Evolutionary conservation across 768 basidiomycete species (phyloP), one percentile per base, ranked within the genome.

Genomic region (Cystofilobasidium macerans): DNA sequence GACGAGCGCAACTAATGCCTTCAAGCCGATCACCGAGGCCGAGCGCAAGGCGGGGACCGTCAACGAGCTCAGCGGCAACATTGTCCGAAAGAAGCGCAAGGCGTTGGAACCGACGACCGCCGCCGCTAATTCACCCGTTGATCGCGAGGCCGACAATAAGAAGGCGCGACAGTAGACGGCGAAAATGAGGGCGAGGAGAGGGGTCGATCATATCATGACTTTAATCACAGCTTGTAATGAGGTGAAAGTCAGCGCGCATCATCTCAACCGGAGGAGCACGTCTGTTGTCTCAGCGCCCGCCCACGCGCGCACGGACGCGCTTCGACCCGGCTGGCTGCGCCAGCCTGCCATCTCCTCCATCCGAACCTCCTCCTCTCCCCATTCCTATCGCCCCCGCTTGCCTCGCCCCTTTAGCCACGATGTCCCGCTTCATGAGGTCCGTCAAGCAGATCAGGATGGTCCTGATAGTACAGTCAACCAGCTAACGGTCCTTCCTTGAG

Each of bases 341-440:
- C 42, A n/a, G n/a, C n/a, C n/a, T n/a, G n/a, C 42, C 42, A 16
- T 4, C 16, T 16, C 42, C 9, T 5, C 57, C 26, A 58, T 40
- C 57, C 38, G 18, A 36, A 6, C 26, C 11, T 43, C n/a, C n/a
- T 30, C 22, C 58, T 18, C 20, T 40, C 32, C 30, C 11, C 57
- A 20, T 5, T 22, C 1, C 24, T 22, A 30, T 32, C 16, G 7
- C 28, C 16, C 20, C 45, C 6, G 8, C 16, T 16, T 32, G 22
- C 40, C 38, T 40, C 33, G 7, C 47, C 18, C 14, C 35, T 30
- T 40, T 38, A 16, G 26, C 14, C 53, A 57, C 58, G 35, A 90
- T 90, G 89, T 89, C 88, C 71, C 84, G 88, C 67, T 91, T 91
- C 74, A 87, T 90, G 65, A 82, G 89, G 67, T 77, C 87, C 1